Percentiles rank a stretch among this genome's conserved stretches.
phyloP scores from a whole-genome alignment of 805 yeast species.

The Nakazawaea sp. region DNA sequence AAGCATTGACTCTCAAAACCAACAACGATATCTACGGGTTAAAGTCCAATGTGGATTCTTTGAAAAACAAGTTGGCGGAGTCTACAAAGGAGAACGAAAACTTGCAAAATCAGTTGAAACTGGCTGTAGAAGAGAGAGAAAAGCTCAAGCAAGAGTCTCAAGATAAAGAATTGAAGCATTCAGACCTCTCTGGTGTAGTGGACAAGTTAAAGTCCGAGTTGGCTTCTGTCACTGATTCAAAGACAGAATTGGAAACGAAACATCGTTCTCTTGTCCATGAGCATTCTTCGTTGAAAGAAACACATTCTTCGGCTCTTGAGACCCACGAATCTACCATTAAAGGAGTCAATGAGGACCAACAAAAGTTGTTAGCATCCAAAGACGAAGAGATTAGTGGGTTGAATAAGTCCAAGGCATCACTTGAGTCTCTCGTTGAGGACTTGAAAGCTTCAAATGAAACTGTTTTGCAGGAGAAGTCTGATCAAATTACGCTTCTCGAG shows the following conservation, averaged over 20 bases:
- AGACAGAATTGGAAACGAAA: neutral
- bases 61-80: neutral
- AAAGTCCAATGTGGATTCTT: conserved; percentile 4
- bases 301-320: too few relatives aligned
- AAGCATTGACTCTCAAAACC: conserved; percentile 2
- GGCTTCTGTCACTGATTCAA: neutral
- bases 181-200: neutral
- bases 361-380: too few relatives aligned
- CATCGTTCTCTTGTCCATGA: neutral
- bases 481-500: too few relatives aligned
- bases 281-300: neutral
- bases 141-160: neutral
- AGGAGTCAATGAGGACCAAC: too few relatives aligned
- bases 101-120: neutral
- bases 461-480: too few relatives aligned
- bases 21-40: conserved; percentile 7
- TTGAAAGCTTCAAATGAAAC: too few relatives aligned
- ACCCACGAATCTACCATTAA: too few relatives aligned
- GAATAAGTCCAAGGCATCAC: too few relatives aligned
- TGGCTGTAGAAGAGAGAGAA: neutral
- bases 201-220: neutral
- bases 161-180: neutral
- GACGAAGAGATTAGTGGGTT: too few relatives aligned
- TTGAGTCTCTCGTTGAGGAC: too few relatives aligned
- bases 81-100: neutral